Base-by-base conservation (phyloP, 108 stramenopile species). In the Nitzschia putrida region DNA sequence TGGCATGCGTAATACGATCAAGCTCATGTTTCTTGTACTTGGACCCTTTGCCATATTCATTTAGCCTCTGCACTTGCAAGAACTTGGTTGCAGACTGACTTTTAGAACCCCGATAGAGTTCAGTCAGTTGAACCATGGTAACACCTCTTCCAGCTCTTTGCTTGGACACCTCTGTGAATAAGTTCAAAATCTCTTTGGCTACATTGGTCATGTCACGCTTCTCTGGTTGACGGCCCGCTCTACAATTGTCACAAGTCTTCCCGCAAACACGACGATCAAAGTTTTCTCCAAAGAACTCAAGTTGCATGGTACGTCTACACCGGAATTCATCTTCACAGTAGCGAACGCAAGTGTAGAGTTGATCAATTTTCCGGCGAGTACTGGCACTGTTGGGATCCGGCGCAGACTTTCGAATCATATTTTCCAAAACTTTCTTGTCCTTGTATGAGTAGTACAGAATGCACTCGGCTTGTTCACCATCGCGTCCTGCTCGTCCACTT, bases 401-500 rank as follows among this genome's bases (percentile, higher is more conserved):
- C 3, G 83, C 50, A 26, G 76, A 64, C 64, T 92, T 94, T 49
- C 80, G 78, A 58, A 97, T 96, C 91, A 97, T 91, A 20, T 51
- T 64, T 77, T 96, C 95, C 40, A 94, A 64, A 39, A 82, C 74
- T 54, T 85, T 79, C 72, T 93, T 95, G 78, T 97, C 97, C 66
- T 87, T 85, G 88, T 92, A 94, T 26, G 77, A 58, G 80, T 93
- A 99, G 80, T 86, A 97, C 9, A 99, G 80, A 45, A 97, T 85
- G 77, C 98, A 98, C 63, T 97, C 95, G 1, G 97, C 96, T 26
- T 82, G 70, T 53, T 84, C 80, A 18, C 97, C 97, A 72, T 97
- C 99, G 21, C 99, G 77, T 11, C 99, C 99, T 0, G 97, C 97
- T 41, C 99, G 85, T 12, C 99, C 99, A 38, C 89, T 90, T 75